Evolutionary conservation across 148 eudicot genomes (phyloP).

Genomic region (Polygonum aviculare): DNA sequence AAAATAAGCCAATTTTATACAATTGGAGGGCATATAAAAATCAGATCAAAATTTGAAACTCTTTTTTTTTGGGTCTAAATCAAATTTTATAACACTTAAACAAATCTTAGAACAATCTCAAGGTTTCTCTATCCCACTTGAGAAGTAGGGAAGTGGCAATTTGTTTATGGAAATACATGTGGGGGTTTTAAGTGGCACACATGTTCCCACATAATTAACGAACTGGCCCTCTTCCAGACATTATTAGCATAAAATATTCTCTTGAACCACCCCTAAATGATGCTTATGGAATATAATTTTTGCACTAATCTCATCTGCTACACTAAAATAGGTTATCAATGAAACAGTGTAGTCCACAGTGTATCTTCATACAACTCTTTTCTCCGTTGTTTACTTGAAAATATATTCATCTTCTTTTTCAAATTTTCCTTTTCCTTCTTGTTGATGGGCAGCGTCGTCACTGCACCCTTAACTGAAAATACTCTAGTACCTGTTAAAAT

Average conservation of each 20-base stretch:
- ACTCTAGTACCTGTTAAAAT: too few relatives aligned
- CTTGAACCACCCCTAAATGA: neutral
- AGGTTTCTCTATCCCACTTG: neutral
- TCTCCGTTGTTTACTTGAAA: neutral
- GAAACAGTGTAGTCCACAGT: neutral
- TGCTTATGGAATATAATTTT: neutral
- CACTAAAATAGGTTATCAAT: neutral
- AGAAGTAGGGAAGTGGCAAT: neutral
- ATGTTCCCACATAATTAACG: constrained; percentile 6
- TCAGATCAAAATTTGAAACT: too few relatives aligned
- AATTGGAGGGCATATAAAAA: too few relatives aligned
- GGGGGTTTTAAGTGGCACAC: constrained; percentile 5
- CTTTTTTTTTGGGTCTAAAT: too few relatives aligned
- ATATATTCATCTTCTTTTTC: neutral
- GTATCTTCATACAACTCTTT: neutral
- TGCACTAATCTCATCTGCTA: neutral
- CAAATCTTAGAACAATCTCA: neutral
- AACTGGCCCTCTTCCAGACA: neutral
- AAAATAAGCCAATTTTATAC: too few relatives aligned
- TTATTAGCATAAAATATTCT: neutral
- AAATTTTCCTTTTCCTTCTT: neutral
- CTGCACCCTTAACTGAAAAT: constrained; percentile 4
- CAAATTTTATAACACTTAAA: neutral
- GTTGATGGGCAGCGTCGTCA: neutral
- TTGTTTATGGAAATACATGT: neutral